A percentile compares a stretch with the other conserved stretches of the same genome.
These are phyloP conservation scores for Claviceps purpurea DNA, from an alignment of 2,329 filamentous ascomycete species.

Conservation along the genomic window DNA sequence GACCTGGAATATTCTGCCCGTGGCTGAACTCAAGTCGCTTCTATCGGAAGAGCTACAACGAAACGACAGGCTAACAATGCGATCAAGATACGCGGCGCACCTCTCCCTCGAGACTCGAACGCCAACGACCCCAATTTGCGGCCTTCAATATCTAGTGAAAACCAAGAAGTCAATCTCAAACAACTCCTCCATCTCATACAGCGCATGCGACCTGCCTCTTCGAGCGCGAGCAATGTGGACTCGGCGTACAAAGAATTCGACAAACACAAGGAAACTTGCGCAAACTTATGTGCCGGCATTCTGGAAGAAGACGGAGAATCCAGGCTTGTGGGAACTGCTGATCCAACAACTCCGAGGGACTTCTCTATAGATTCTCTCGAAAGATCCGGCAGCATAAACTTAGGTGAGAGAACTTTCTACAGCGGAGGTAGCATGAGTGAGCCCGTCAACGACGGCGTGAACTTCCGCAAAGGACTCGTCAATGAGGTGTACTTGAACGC, in stretches of 20 bases:
- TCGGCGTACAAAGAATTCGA: slow-evolving; percentile 30
- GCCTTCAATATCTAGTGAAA: slow-evolving; percentile 15
- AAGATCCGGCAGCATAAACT: slow-evolving; percentile 14
- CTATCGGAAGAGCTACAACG: not conserved
- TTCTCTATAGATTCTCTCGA: slow-evolving; percentile 19
- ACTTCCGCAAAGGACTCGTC: slow-evolving; percentile 8
- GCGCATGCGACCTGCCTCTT: slow-evolving; percentile 21
- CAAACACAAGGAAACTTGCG: slow-evolving; percentile 26
- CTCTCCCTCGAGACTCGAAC: slow-evolving; percentile 11
- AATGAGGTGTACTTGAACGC: slow-evolving; percentile 23
- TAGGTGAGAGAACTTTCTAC: slow-evolving; percentile 24
- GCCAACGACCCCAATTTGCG: slow-evolving; percentile 15
- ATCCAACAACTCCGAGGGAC: slow-evolving; percentile 15
- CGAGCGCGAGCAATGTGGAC: slow-evolving; percentile 25
- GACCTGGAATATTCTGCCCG: not conserved
- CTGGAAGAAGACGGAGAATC: slow-evolving; percentile 25
- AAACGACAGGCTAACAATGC: not conserved
- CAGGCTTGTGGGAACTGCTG: slow-evolving; percentile 10
- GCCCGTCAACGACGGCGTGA: slow-evolving; percentile 15
- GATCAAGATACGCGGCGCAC: not conserved
- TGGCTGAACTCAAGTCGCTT: not conserved
- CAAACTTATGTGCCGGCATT: slow-evolving; percentile 26
- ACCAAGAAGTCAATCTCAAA: slow-evolving; percentile 19
- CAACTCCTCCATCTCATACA: slow-evolving; percentile 23
- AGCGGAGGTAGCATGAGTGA: slow-evolving; percentile 23